Percentiles rank a stretch among this genome's conserved stretches.
phyloP scores from a whole-genome alignment of 179 eudicot genomes.

The Corrigiola litoralis region DNA sequence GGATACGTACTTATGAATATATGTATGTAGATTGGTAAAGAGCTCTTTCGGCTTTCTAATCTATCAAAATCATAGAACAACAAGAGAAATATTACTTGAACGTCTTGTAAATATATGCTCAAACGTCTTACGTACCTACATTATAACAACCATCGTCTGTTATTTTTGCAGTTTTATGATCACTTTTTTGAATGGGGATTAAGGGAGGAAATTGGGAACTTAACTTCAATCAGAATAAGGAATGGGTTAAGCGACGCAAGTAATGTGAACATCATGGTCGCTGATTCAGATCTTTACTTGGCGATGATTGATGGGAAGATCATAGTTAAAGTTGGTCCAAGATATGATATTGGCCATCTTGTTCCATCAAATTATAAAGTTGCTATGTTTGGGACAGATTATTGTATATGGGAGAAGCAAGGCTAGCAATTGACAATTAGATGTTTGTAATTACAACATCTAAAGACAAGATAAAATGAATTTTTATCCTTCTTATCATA shows the following conservation, averaged over 20 bases:
- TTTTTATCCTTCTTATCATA: no score
- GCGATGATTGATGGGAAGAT: slow-evolving; percentile 52
- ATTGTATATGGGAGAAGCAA: slow-evolving; percentile 48
- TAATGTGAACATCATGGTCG: slow-evolving; percentile 41
- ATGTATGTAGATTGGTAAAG: no score
- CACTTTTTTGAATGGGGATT: slow-evolving; percentile 56
- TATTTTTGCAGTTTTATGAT: slow-evolving; percentile 52
- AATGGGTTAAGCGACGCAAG: slow-evolving; percentile 42
- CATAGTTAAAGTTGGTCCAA: slow-evolving; percentile 49
- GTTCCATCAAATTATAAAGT: slow-evolving; percentile 41
- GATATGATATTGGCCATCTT: slow-evolving; percentile 40
- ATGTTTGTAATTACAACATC: no score
- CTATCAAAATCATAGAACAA: no score
- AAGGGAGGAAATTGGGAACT: slow-evolving; percentile 34
- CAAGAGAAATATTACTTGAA: no score
- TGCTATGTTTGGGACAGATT: slow-evolving; percentile 40
- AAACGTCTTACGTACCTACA: no score
- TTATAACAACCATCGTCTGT: no score
- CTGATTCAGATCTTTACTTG: slow-evolving; percentile 51
- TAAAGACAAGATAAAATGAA: no score
- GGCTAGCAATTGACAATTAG: no score
- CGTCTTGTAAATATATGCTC: no score
- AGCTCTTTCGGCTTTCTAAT: no score
- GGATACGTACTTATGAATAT: no score
- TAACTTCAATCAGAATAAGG: slow-evolving; percentile 35